Percentiles rank a stretch among this genome's conserved stretches.
phyloP scores from a whole-genome alignment of 208 protist species.

The Vickermania ingenoplastis region DNA sequence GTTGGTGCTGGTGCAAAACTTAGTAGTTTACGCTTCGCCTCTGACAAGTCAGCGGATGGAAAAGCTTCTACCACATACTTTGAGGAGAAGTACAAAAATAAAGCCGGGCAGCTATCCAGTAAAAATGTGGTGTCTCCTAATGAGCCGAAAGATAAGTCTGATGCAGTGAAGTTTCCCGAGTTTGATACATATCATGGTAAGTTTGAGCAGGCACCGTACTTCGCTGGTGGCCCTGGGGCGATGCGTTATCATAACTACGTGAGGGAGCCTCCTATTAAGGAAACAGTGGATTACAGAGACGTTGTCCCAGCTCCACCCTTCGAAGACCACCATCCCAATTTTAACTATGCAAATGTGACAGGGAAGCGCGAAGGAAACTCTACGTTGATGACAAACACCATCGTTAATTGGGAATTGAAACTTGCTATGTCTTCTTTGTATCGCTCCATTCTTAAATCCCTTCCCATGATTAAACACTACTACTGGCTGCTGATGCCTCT shows the following conservation, averaged over 20 bases:
- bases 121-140: constrained; percentile 18
- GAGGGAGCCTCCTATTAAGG: constrained; percentile 37
- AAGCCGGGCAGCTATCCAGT: constrained; percentile 22
- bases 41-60: too few species aligned
- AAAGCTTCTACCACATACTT: constrained; percentile 42
- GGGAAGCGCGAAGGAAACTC: constrained; percentile 76
- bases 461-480: constrained; percentile 84
- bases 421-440: constrained; percentile 69
- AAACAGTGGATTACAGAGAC: constrained; percentile 52
- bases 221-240: constrained; percentile 56
- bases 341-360: constrained; percentile 56
- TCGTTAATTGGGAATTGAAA: constrained; percentile 68
- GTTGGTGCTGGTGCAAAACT: neutral
- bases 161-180: constrained; percentile 70
- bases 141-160: constrained; percentile 41
- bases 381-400: constrained; percentile 42
- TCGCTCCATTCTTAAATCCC: constrained; percentile 61
- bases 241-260: constrained; percentile 79
- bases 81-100: constrained; percentile 50
- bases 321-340: constrained; percentile 73
- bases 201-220: constrained; percentile 78
- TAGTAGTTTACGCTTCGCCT: constrained; percentile 44
- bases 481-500: constrained; percentile 77
- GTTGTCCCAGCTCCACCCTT: constrained; percentile 43
- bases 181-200: constrained; percentile 73